Base-by-base conservation (phyloP, 1,284 basidiomycete genomes). In the Sporisorium graminicola region DNA sequence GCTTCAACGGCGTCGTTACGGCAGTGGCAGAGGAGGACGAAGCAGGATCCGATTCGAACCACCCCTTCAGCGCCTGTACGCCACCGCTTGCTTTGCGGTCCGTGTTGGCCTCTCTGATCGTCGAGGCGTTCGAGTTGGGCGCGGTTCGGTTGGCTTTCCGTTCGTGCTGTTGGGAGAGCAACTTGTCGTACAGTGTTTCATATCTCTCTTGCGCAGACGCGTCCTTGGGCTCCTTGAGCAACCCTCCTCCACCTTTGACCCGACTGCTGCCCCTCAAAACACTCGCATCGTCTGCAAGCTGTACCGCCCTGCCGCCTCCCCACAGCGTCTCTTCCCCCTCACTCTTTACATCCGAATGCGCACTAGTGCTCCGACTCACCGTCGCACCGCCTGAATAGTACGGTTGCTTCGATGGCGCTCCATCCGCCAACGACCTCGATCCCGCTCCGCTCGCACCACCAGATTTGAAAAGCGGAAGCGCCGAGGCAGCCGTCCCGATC, bases 321-420 rank as follows among this genome's bases (percentile, higher is more conserved):
- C 69, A 66, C 13, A 50, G n/a, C n/a, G 10, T 29, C 12, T n/a
- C 37, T 10, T 61, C 54, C 20, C 29, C 27, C 2, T 57, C 59
- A 9, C 37, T 60, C 9, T 40, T 35, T 4, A 37, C 26, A 12
- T 59, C 66, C 14, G 64, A 66, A 33, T 50, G 55, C 20, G 47
- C 55, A 49, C 63, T 66, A 14, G 51, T 33, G 22, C 59, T 66
- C 37, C 69, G 55, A 47, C 59, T 54, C 55, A 59, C 40, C 49
- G 29, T 27, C 35, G 26, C 46, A 1, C 62, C 68, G 5, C 62
- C 61, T 1, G 22, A 12, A 22, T 35, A 47, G 26, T 43, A 27
- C n/a, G 26, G 24, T 49, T 71, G 68, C 46, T 72, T 71, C 26
- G 65, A 68, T 6, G 74, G 74, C 18, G 74, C 74, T 2, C 68